A percentile compares a stretch with the other conserved stretches of the same genome.
Conservation (phyloP, 2,329 filamentous ascomycete genomes). For the Neonectria ditissima region DNA sequence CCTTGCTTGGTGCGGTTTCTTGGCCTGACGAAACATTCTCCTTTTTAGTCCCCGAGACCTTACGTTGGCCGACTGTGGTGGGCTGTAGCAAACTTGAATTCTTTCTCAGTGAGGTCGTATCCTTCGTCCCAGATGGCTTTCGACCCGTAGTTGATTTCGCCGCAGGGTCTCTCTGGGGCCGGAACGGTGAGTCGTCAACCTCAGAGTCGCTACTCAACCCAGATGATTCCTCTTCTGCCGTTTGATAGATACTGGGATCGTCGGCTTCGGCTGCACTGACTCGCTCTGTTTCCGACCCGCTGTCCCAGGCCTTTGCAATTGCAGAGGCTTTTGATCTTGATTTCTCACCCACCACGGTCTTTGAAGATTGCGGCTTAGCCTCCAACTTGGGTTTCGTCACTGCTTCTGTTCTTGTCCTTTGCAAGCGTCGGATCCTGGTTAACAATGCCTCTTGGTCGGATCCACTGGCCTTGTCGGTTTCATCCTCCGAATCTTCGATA, state of each 20-base stretch:
- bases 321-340: constrained; percentile 28
- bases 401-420: constrained; percentile 17
- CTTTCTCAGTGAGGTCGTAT: constrained; percentile 6
- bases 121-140: background rate
- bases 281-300: constrained; percentile 23
- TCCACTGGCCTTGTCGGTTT: constrained; percentile 4
- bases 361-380: constrained; percentile 7
- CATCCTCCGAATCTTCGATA: constrained; percentile 39
- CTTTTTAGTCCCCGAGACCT: constrained; percentile 9
- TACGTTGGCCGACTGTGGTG: background rate
- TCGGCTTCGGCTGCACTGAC: constrained; percentile 21
- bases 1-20: constrained; percentile 12
- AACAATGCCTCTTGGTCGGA: constrained; percentile 36
- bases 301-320: constrained; percentile 28
- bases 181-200: constrained; percentile 29
- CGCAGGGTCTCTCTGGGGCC: constrained; percentile 8
- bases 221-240: constrained; percentile 39
- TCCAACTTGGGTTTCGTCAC: background rate
- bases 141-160: constrained; percentile 3
- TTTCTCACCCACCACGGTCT: background rate
- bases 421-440: constrained; percentile 38
- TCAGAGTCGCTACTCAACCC: constrained; percentile 30
- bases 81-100: constrained; percentile 23
- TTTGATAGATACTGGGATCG: constrained; percentile 42
- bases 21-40: background rate